Evolutionary conservation across 176 grass and related monocot species (phyloP).

Genomic region (Areca catechu): DNA sequence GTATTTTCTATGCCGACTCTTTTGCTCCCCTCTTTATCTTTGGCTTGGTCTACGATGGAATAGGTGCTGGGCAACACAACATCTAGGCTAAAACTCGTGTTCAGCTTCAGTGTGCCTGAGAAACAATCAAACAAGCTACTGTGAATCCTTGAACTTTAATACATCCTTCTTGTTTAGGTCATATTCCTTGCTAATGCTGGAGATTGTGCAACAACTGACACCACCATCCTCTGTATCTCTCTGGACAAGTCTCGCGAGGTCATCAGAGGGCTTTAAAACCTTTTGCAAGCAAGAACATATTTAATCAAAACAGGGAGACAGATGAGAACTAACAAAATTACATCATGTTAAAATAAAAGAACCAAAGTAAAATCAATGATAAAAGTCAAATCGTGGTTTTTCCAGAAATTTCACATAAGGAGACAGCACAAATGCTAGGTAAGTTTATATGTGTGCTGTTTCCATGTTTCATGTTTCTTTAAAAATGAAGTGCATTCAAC

Average conservation of each 20-base stretch:
- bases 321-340: background rate
- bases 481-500: too few species aligned
- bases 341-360: background rate
- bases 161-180: slow-evolving; percentile 70
- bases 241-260: slow-evolving; percentile 41
- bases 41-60: too few species aligned
- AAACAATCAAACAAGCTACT: slow-evolving; percentile 25
- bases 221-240: slow-evolving; percentile 44
- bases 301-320: background rate
- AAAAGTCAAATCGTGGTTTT: too few species aligned
- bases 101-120: background rate
- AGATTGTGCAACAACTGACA: slow-evolving; percentile 56
- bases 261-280: slow-evolving; percentile 46
- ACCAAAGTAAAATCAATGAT: background rate
- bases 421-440: too few species aligned
- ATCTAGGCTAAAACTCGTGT: background rate
- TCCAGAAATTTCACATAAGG: too few species aligned
- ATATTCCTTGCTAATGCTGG: slow-evolving; percentile 48
- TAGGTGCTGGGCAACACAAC: too few species aligned
- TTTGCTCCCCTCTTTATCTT: too few species aligned
- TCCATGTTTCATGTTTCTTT: too few species aligned
- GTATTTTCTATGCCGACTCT: too few species aligned
- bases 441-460: too few species aligned
- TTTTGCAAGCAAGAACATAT: slow-evolving; percentile 20
- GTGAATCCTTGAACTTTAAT: slow-evolving; percentile 60